Percentiles rank a stretch among this genome's conserved stretches.
phyloP scores from a whole-genome alignment of 1,139 yeast species.

The Saccharomyces hybrid region DNA sequence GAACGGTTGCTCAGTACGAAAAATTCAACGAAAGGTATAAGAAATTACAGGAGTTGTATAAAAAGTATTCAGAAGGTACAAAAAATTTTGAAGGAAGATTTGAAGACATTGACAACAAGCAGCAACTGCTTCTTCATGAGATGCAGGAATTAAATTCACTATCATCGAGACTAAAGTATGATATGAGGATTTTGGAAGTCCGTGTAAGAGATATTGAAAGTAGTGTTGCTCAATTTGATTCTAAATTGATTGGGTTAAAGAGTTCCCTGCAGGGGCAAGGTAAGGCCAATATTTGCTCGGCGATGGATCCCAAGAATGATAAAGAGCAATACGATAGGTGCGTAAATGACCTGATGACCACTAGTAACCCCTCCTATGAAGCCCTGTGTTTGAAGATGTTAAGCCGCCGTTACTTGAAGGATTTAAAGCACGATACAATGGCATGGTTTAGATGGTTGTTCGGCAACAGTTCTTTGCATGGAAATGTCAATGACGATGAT shows the following conservation, averaged over 20 bases:
- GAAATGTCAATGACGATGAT: neutral
- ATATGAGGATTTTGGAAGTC: slow-evolving; percentile 61
- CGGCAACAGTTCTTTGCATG: slow-evolving; percentile 3
- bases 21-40: slow-evolving; percentile 11
- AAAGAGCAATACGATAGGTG: slow-evolving; percentile 18
- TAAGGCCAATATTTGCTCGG: slow-evolving; percentile 10
- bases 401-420: slow-evolving; percentile 10
- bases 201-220: slow-evolving; percentile 79
- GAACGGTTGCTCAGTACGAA: neutral
- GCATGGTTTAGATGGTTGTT: slow-evolving; percentile 19
- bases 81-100: slow-evolving; percentile 34
- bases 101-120: slow-evolving; percentile 30
- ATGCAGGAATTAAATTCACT: slow-evolving; percentile 58
- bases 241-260: slow-evolving; percentile 37
- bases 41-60: slow-evolving; percentile 14
- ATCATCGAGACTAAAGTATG: slow-evolving; percentile 73
- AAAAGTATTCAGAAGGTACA: slow-evolving; percentile 32
- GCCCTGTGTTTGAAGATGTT: slow-evolving; percentile 16
- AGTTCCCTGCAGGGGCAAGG: slow-evolving; percentile 17
- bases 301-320: slow-evolving; percentile 14
- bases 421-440: slow-evolving; percentile 12
- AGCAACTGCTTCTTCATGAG: slow-evolving; percentile 39
- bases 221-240: slow-evolving; percentile 46
- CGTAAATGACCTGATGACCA: slow-evolving; percentile 9
- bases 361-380: slow-evolving; percentile 14